A percentile compares a stretch with the other conserved stretches of the same genome.
Conservation (phyloP, 2,329 filamentous ascomycete genomes). For the Triangularia setosa region DNA sequence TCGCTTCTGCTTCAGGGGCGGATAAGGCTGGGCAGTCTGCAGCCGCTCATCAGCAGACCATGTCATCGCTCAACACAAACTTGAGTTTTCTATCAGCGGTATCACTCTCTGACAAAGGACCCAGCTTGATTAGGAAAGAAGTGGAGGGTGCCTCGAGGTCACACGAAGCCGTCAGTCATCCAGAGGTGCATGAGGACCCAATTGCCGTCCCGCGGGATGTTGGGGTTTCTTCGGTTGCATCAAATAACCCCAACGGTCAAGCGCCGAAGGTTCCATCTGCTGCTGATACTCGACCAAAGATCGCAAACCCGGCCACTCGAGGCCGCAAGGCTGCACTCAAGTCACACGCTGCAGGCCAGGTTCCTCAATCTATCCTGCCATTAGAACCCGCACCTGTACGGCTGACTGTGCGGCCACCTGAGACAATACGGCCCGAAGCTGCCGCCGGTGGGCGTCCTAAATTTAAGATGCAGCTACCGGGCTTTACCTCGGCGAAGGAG, state of each 20-base stretch:
- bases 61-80: neutral
- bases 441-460: conserved; percentile 23
- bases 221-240: neutral
- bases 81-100: neutral
- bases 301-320: conserved; percentile 48
- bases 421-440: conserved; percentile 12
- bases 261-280: neutral
- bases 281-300: conserved; percentile 15
- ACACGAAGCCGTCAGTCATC: conserved; percentile 3
- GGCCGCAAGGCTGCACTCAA: conserved; percentile 51
- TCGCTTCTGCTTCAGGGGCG: neutral
- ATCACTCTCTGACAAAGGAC: neutral
- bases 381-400: conserved; percentile 29
- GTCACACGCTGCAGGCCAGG: conserved; percentile 47
- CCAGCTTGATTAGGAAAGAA: neutral
- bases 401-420: conserved; percentile 2
- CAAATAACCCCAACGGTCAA: neutral
- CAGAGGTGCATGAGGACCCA: conserved; percentile 1
- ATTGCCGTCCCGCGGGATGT: neutral
- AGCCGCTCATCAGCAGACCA: neutral
- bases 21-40: neutral
- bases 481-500: conserved; percentile 43
- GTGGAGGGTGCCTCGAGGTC: neutral
- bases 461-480: conserved; percentile 34
- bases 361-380: conserved; percentile 41